Evolutionary conservation across 352 stramenopile genomes (phyloP).

Genomic region (Hyaloperonospora brassicae): DNA sequence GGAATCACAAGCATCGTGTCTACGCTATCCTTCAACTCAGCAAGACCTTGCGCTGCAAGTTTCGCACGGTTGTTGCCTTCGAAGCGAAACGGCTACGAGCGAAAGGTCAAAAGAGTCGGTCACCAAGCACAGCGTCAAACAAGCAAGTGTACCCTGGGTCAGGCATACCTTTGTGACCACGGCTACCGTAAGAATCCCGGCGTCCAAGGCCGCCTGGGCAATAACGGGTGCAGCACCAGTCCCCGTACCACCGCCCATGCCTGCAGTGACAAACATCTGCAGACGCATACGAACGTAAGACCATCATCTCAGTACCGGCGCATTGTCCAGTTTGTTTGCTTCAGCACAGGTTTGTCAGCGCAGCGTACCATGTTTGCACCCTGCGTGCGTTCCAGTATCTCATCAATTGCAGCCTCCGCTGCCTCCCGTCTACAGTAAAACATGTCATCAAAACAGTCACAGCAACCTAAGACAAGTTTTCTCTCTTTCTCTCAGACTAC

Average conservation of each 20-base stretch:
- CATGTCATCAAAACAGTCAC: no score
- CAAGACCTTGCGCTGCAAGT: conserved; percentile 65
- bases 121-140: conserved; percentile 2
- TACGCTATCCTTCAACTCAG: conserved; percentile 74
- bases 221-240: conserved; percentile 81
- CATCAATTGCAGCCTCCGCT: conserved; percentile 66
- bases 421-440: conserved; percentile 45
- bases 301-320: no score
- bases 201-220: conserved; percentile 70
- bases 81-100: conserved; percentile 64
- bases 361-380: conserved; percentile 75
- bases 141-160: conserved; percentile 1
- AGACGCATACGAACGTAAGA: no score
- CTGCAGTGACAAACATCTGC: conserved; percentile 84
- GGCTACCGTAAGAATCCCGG: conserved; percentile 76
- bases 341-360: no score
- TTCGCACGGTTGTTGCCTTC: conserved; percentile 79
- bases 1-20: conserved; percentile 86
- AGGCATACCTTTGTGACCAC: conserved; percentile 73
- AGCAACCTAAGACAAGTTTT: no score
- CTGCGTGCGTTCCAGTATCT: conserved; percentile 81
- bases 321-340: no score
- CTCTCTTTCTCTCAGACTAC: no score
- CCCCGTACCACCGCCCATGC: conserved; percentile 78
- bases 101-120: neutral